Percentiles rank a stretch among this genome's conserved stretches.
Conservation (phyloP, 2,329 filamentous ascomycete species). For the Aureobasidium sp. region DNA sequence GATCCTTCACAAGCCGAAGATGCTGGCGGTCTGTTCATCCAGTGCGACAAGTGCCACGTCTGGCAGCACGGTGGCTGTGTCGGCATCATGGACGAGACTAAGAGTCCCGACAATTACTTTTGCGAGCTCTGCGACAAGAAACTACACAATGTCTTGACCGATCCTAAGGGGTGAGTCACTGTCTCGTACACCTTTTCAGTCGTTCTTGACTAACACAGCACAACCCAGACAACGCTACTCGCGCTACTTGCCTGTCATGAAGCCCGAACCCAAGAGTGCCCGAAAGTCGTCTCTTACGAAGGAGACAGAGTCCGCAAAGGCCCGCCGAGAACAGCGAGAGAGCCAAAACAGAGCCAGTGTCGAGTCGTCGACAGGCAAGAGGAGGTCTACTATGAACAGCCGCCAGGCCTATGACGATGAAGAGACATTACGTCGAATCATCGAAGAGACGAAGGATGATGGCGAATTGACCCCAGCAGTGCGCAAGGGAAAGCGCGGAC, state of each 20-base stretch:
- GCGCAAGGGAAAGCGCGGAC: constrained; percentile 70
- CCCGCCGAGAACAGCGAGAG: constrained; percentile 45
- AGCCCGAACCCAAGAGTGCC: constrained; percentile 51
- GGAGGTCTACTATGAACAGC: constrained; percentile 96
- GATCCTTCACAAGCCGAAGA: constrained; percentile 65
- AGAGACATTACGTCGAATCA: constrained; percentile 76
- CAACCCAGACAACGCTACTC: constrained; percentile 54
- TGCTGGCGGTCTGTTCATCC: constrained; percentile 89
- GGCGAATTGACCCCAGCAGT: constrained; percentile 51
- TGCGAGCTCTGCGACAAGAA: constrained; percentile 93
- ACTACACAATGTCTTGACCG: constrained; percentile 74
- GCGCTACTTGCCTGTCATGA: constrained; percentile 53
- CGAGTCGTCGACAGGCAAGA: constrained; percentile 60
- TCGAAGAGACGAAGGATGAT: constrained; percentile 91
- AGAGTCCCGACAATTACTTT: constrained; percentile 94
- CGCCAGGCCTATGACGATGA: constrained; percentile 94
- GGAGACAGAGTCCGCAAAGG: constrained; percentile 38
- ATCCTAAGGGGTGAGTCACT: constrained; percentile 72
- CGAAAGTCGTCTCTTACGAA: constrained; percentile 60
- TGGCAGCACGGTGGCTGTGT: constrained; percentile 99
- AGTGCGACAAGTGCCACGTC: constrained; percentile 95
- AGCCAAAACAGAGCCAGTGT: constrained; percentile 45
- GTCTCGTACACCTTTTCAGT: background rate
- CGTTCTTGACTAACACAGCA: constrained; percentile 1
- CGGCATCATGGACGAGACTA: constrained; percentile 88